Evolutionary conservation across 2,329 filamentous ascomycete species (phyloP), one percentile per base, ranked within the genome.

Genomic region (Pseudophaeomoniella oleicola): DNA sequence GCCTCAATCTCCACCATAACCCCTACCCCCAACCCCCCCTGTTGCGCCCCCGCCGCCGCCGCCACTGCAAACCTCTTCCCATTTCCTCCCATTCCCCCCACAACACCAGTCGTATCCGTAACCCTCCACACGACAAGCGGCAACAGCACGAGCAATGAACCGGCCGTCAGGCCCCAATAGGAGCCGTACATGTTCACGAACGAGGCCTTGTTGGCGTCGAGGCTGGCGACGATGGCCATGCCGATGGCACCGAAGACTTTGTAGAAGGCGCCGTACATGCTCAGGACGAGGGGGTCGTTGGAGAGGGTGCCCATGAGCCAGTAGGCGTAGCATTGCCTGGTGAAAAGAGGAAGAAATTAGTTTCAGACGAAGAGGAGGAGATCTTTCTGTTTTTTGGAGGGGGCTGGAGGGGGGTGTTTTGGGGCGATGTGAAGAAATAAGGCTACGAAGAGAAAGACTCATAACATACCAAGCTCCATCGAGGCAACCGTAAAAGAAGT

Each of bases 141-240:
- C 13, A 47, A 31, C 12, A 46, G 30, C 22, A 46, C 19, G 14
- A 45, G 19, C 39, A 47, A 39, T 9, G 45, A 47, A 1, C 45
- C 45, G 22, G 44, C 32, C 16, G 44, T 16, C 13, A 47, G 32
- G 17, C 40, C 42, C 45, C 45, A 47, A 19, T 46, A 46, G 16
- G 42, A 44, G 13, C 42, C 45, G 38, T 44, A 46, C 45, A 45
- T 47, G 3, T 40, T 35, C 35, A 43, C 40, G 16, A 44, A 47
- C 32, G 40, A 40, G 11, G 38, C 37, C 16, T 34, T 19, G 16
- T 30, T 34, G 16, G 39, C 44, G 36, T 46, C 45, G 3, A 47
- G 36, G 36, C 35, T 44, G 19, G 43, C 43, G 10, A 46, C 43
- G 14, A 47, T 46, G 19, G 44, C 44, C 31, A 37, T 39, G 15